Conservation (phyloP, 2,329 filamentous ascomycete species). For the Dothistroma septosporum region DNA sequence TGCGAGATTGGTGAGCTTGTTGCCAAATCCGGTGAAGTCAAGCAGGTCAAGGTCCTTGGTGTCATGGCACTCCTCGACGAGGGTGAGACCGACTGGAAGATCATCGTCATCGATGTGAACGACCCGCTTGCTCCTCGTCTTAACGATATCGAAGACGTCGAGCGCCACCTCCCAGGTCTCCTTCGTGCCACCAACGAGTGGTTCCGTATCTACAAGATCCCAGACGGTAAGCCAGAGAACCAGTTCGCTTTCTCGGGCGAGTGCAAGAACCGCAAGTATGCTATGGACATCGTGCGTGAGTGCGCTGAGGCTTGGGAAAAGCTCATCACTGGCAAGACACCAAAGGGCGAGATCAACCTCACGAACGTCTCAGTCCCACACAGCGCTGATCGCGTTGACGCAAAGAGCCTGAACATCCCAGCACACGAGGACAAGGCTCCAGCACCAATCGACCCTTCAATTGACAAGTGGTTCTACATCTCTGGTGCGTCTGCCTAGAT, state of each 20-base stretch:
- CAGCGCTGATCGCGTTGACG: constrained; percentile 67
- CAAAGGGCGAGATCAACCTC: constrained; percentile 70
- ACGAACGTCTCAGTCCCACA: constrained; percentile 74
- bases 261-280: constrained; percentile 99
- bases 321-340: constrained; percentile 85
- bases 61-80: constrained; percentile 99
- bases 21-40: constrained; percentile 91
- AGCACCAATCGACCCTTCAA: constrained; percentile 88
- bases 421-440: constrained; percentile 73
- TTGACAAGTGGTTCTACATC: constrained; percentile 99
- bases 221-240: constrained; percentile 99
- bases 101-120: constrained; percentile 98
- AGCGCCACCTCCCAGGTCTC: constrained; percentile 94
- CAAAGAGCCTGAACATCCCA: constrained; percentile 71
- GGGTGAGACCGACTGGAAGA: constrained; percentile 99
- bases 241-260: constrained; percentile 99
- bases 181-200: constrained; percentile 98
- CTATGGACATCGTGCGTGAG: constrained; percentile 91
- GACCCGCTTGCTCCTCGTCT: constrained; percentile 94
- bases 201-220: constrained; percentile 99
- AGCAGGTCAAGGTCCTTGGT: constrained; percentile 99
- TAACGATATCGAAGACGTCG: constrained; percentile 97
- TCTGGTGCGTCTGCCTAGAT: constrained; percentile 67
- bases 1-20: constrained; percentile 99
- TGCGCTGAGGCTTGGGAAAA: constrained; percentile 96